phyloP scores from a whole-genome alignment of 83 land plant species.

The Isoetes engelmannii region DNA sequence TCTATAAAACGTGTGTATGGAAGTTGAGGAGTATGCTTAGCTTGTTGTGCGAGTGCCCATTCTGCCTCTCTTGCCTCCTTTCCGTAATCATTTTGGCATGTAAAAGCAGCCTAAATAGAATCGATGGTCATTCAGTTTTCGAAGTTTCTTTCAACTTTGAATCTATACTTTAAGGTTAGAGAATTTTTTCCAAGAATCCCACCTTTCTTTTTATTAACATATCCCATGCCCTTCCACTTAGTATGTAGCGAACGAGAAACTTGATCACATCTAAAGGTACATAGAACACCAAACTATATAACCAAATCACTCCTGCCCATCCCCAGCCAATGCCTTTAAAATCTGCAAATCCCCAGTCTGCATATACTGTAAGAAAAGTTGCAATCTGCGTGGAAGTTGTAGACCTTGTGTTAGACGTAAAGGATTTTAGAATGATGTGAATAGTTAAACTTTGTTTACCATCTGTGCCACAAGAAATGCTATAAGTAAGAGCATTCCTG shows the following conservation, averaged over 20 bases:
- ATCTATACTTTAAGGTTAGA: too few species aligned
- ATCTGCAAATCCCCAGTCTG: conserved; percentile 23
- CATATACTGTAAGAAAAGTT: conserved; percentile 23
- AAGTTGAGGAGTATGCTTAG: conserved; percentile 44
- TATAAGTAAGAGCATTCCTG: conserved; percentile 3
- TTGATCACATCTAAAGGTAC: conserved; percentile 22
- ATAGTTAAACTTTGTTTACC: conserved; percentile 1
- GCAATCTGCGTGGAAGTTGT: conserved; percentile 12
- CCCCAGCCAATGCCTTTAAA: conserved; percentile 34
- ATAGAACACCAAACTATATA: conserved; percentile 16
- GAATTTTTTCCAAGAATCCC: too few species aligned
- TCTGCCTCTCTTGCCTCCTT: conserved; percentile 57
- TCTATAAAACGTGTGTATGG: conserved; percentile 10
- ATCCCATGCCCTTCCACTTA: conserved; percentile 22
- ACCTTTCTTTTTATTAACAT: conserved; percentile 15
- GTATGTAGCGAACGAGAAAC: conserved; percentile 16
- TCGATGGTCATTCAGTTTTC: too few species aligned
- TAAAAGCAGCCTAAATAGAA: too few species aligned
- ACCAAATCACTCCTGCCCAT: conserved; percentile 29
- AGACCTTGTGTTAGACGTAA: neutral
- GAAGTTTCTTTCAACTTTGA: too few species aligned
- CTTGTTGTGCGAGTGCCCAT: conserved; percentile 54
- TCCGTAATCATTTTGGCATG: conserved; percentile 42
- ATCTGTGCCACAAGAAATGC: conserved; percentile 20
- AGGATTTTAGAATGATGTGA: neutral